Evolutionary conservation across 2,329 filamentous ascomycete species (phyloP), one percentile per base, ranked within the genome.

Genomic region (Aureobasidium subglaciale): DNA sequence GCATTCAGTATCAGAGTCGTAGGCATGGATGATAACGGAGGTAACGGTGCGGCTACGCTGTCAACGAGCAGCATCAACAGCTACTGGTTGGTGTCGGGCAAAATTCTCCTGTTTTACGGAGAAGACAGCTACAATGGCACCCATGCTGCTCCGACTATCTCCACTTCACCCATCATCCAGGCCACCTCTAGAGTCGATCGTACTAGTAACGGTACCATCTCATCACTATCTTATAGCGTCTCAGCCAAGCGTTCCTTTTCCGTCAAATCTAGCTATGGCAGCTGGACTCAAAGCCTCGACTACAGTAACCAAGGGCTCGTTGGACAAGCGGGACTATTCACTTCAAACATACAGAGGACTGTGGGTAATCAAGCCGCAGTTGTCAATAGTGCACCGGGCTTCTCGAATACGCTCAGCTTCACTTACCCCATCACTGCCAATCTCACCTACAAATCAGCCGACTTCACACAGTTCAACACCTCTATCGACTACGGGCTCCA

Each of bases 81-180:
- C 53, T 82, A 82, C 63, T 93, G 88, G 89, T 78, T 86, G 15
- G 78, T 93, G 2, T 86, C 85, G 0, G 88, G 87, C 35, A 93
- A 91, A 68, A 38, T 58, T 13, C 29, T 54, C 18, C 37, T 54
- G 15, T 54, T 43, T 38, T 35, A 34, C 29, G 50, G 38, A 4
- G 38, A 54, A 7, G 37, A 54, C 11, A 24, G 20, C 1, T 42
- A 54, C 29, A 35, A 34, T 5, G 38, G 37, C 38, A 24, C 50
- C 2, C 27, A 54, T n/a, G 10, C 38, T 9, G 13, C 50, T 13
- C 50, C 50, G 9, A 15, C 20, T 10, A 54, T 54, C 13, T 54
- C 50, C 10, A 54, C 50, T 15, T 42, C 38, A 4, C 38, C 50
- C 0, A 9, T 20, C 5, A 1, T 54, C 1, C 50, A 43, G 10